A percentile compares a stretch with the other conserved stretches of the same genome.
Evolutionary conservation across 1,284 basidiomycete genomes (phyloP).

Genomic region (Ganoderma resinaceum): DNA sequence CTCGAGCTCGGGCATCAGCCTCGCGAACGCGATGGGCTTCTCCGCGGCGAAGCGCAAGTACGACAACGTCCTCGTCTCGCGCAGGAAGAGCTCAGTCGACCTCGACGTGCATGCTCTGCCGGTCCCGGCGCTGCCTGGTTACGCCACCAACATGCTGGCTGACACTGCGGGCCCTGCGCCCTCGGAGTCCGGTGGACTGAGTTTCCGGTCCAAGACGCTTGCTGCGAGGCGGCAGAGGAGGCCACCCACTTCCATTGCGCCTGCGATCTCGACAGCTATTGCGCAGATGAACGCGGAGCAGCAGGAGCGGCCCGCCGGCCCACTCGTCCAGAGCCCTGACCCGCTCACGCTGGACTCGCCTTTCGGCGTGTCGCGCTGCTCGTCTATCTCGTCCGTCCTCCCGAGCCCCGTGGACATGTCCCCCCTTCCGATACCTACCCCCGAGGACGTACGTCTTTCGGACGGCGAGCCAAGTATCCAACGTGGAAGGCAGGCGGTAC

Average conservation of each 20-base stretch:
- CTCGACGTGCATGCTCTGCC: constrained; percentile 26
- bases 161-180: neutral
- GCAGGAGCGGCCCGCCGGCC: constrained; percentile 21
- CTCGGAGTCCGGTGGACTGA: constrained; percentile 16
- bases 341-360: constrained; percentile 45
- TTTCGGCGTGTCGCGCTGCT: constrained; percentile 56
- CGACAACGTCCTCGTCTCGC: constrained; percentile 69
- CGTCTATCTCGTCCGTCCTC: constrained; percentile 46
- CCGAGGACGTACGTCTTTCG: constrained; percentile 29
- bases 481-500: constrained; percentile 37
- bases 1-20: constrained; percentile 44
- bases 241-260: constrained; percentile 50
- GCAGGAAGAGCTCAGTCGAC: constrained; percentile 54
- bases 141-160: neutral
- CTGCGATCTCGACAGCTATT: constrained; percentile 31
- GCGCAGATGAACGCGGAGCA: constrained; percentile 30
- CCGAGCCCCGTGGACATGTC: constrained; percentile 45
- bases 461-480: constrained; percentile 25
- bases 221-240: constrained; percentile 49
- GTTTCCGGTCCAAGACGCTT: constrained; percentile 41
- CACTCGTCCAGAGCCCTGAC: constrained; percentile 33
- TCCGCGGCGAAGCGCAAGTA: constrained; percentile 63
- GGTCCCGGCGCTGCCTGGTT: constrained; percentile 12
- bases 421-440: constrained; percentile 36
- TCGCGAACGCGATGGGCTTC: constrained; percentile 54